These are phyloP conservation scores for Chenopodium formosanum DNA, from an alignment of 148 eudicot genomes.

Conservation along the genomic window DNA sequence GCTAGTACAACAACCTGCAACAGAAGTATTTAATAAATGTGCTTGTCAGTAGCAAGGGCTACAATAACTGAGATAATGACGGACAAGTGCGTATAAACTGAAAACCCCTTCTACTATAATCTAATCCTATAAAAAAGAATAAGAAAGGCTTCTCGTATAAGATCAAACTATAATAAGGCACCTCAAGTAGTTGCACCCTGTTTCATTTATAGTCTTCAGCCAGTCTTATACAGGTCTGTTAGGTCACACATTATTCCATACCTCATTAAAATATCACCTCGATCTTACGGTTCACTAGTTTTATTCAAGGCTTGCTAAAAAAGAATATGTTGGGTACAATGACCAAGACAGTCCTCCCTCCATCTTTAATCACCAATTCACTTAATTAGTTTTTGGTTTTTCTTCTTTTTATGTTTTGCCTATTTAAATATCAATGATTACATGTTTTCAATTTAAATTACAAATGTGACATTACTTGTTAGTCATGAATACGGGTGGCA, in stretches of 20 bases:
- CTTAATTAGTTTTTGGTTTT: too few relatives aligned
- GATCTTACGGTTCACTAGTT: neutral
- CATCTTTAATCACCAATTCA: too few relatives aligned
- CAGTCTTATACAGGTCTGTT: neutral
- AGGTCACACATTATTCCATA: neutral
- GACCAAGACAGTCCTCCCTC: too few relatives aligned
- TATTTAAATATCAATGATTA: neutral
- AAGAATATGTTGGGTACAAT: neutral
- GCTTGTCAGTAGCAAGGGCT: neutral
- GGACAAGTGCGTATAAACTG: neutral
- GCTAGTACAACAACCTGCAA: slow-evolving; percentile 95
- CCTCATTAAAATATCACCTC: neutral
- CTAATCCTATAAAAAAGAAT: neutral
- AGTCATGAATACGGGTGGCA: neutral
- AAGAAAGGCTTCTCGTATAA: neutral
- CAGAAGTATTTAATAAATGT: slow-evolving; percentile 4
- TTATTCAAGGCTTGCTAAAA: neutral
- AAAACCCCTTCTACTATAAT: neutral
- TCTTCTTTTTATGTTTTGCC: neutral
- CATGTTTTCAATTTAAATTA: neutral
- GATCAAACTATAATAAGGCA: neutral
- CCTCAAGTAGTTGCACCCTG: neutral
- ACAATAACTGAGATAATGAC: neutral
- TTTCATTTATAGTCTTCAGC: neutral
- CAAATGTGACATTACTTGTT: neutral